Percentiles rank a stretch among this genome's conserved stretches.
Conservation (phyloP, 352 stramenopile genomes). For the Phytophthora rubi region DNA sequence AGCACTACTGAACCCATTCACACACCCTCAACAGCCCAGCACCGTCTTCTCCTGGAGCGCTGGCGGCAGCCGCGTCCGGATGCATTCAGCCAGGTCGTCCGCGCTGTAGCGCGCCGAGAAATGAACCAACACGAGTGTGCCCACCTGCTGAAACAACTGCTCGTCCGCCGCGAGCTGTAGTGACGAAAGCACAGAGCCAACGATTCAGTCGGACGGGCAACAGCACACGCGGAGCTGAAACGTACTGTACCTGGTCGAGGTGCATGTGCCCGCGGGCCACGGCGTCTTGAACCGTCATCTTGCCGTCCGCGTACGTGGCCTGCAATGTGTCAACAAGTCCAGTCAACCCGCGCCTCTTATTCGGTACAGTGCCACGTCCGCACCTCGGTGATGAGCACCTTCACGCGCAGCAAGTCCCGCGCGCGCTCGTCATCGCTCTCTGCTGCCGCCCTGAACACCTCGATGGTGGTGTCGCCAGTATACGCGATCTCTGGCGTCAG, state of each 20-base stretch:
- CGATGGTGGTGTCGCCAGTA: constrained; percentile 80
- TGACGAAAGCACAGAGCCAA: constrained; percentile 1
- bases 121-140: constrained; percentile 72
- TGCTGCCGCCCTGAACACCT: constrained; percentile 50
- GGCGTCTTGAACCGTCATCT: constrained; percentile 54
- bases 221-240: constrained; percentile 4
- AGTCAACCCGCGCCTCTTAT: constrained; percentile 18
- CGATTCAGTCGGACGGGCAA: constrained; percentile 16
- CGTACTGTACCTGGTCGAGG: constrained; percentile 58
- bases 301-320: constrained; percentile 72
- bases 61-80: constrained; percentile 41
- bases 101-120: constrained; percentile 71
- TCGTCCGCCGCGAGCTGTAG: constrained; percentile 55
- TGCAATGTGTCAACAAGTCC: constrained; percentile 24
- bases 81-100: constrained; percentile 38
- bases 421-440: constrained; percentile 10
- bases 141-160: constrained; percentile 56
- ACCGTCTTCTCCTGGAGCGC: constrained; percentile 57
- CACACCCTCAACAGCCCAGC: constrained; percentile 28
- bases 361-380: constrained; percentile 13
- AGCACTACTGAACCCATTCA: background rate
- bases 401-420: constrained; percentile 65
- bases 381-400: constrained; percentile 85
- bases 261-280: constrained; percentile 73
- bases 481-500: constrained; percentile 75